Base-by-base conservation (phyloP, 1,284 basidiomycete genomes). In the Dichomitus squalens region DNA sequence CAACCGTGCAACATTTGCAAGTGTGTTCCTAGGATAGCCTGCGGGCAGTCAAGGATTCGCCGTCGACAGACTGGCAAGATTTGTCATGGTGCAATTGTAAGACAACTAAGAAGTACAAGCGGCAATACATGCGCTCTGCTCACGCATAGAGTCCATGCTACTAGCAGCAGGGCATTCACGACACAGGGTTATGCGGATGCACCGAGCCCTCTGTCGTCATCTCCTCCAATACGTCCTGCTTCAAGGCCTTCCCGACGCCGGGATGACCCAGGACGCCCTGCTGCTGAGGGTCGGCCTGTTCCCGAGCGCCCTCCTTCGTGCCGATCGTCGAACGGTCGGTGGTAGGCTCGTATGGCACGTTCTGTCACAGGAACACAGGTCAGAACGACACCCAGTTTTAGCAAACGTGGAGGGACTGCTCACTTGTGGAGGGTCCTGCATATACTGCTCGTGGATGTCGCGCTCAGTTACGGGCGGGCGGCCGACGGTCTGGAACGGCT, bases 361-460 rank as follows among this genome's bases (percentile, higher is more conserved):
- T 65, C 61, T 65, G 53, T 7, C 23, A 7, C n/a, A 16, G 8
- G 6, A 29, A 14, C 14, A 7, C n/a, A 9, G 29, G 33, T 11
- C 6, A 50, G 20, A 8, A 20, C 6, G 8, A 4, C 21, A 7
- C 18, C 31, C 27, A 27, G 20, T 12, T 11, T 6, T 21, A 8
- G 46, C 11, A 33, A 20, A 21, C 6, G 3, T 8, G n/a, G n/a
- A 7, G 21, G 12, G 11, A 16, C 5, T 2, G 64, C 68, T 64
- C 47, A 70, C 70, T 40, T 69, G 59, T 25, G 74, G 75, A 31
- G 74, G 70, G 41, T 71, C 48, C 38, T 59, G 64, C 46, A 73
- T 49, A 49, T 68, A 73, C 48, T 76, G 68, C 23, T 75, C 71
- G 57, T 75, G 66, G 38, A 75, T 70, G 55, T 74, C 65, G 29